Base-by-base conservation (phyloP, 331 rosid species). In the Prunus yedoensis region DNA sequence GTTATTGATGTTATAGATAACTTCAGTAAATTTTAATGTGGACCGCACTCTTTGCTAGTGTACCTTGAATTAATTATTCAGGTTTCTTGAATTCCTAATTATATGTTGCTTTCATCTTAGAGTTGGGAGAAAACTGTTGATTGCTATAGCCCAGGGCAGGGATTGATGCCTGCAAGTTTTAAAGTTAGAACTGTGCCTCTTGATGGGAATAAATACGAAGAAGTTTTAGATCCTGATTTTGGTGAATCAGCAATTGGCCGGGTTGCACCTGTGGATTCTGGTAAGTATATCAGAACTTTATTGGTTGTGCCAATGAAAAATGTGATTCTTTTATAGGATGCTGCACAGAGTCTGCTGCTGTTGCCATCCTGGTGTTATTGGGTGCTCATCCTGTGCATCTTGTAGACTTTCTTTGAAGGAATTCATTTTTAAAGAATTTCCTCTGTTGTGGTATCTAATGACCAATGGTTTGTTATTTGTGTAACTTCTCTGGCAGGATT, bases 231-330 rank as follows among this genome's bases (percentile, higher is more conserved):
- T 85, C 97, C 99, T 66, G 99, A 95, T 88, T 95, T 95, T 73
- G 99, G 99, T 61, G 99, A 92, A 90, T 88, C 99, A 20, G 99
- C 99, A 41, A 95, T 95, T 66, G 99, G 99, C 47, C 97, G 99
- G 45, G 99, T 95, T 62, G 99, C 97, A 35, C 97, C 99, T 17
- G 99, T 95, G 27, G 99, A 95, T 87, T 95, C 99, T 81, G 99
- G 99, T 90, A 53, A 74, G 83, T 77, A 21, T 62, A 25, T 30
- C 13, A 5, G 21, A 10, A 57, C 74, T 67, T 71, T 62, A 14
- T 43, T n/a, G 27, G 8, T 59, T 70, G 28, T 69, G 62, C 18
- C 20, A 20, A 54, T 32, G 10, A 53, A 32, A 4, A 56, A 50
- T 8, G 62, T 51, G 18, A 17, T 50, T 51, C 10, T 51, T 11